A percentile compares a stretch with the other conserved stretches of the same genome.
phyloP scores from a whole-genome alignment of 352 stramenopile genomes.

The Globisporangium camurandrum region DNA sequence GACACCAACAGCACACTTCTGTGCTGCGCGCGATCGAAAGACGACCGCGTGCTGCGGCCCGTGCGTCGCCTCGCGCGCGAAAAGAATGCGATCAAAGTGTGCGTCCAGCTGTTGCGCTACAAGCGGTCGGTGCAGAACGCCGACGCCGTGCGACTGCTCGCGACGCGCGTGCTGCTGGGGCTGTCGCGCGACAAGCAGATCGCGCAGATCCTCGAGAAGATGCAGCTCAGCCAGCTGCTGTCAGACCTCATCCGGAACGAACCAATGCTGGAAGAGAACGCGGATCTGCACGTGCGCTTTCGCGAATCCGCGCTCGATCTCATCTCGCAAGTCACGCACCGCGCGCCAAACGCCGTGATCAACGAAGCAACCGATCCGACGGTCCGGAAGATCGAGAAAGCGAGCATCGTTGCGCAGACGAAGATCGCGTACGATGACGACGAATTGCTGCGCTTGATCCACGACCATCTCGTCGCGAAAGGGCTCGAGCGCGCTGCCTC shows the following conservation, averaged over 20 bases:
- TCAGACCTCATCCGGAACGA: slow-evolving; percentile 84
- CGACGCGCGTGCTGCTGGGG: slow-evolving; percentile 73
- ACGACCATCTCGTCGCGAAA: slow-evolving; percentile 75
- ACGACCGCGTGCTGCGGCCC: slow-evolving; percentile 58
- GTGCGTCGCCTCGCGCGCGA: slow-evolving; percentile 70
- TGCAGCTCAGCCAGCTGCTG: slow-evolving; percentile 80
- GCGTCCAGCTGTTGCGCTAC: slow-evolving; percentile 81
- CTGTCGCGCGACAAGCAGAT: slow-evolving; percentile 84
- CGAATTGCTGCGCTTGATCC: slow-evolving; percentile 78
- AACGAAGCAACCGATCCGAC: slow-evolving; percentile 85
- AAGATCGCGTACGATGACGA: slow-evolving; percentile 80
- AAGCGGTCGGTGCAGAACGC: slow-evolving; percentile 82
- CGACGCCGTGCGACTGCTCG: slow-evolving; percentile 76
- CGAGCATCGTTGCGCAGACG: slow-evolving; percentile 83
- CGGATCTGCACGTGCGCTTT: slow-evolving; percentile 82
- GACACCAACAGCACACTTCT: slow-evolving; percentile 3
- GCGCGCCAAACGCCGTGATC: slow-evolving; percentile 74
- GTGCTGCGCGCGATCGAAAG: slow-evolving; percentile 52
- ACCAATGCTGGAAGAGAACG: slow-evolving; percentile 79
- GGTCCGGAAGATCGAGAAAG: slow-evolving; percentile 85
- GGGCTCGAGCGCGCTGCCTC: slow-evolving; percentile 52
- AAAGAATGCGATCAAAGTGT: slow-evolving; percentile 84
- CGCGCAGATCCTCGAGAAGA: slow-evolving; percentile 87
- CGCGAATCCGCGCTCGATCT: slow-evolving; percentile 81
- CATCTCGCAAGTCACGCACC: slow-evolving; percentile 82